Evolutionary conservation across 345 rosid species (phyloP), one percentile per base, ranked within the genome.

Genomic region (Dovyalis caffra): DNA sequence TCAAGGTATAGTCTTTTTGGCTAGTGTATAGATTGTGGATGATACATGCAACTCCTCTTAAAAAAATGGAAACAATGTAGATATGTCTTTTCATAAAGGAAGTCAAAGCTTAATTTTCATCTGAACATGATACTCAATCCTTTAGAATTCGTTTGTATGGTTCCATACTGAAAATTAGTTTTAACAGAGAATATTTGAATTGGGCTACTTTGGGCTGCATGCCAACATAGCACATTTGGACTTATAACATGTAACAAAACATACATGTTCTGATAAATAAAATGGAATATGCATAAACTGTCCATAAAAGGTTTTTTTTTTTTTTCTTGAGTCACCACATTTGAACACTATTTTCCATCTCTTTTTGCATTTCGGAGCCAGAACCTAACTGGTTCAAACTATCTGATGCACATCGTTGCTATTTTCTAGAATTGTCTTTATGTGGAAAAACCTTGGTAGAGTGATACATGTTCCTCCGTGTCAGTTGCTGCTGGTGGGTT

Each of bases 1-100:
- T 90, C 75, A 89, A 93, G 98, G 99, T 92, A 85, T 80, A 71
- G 23, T 23, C 35, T 68, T 82, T 66, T 75, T 15, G 14, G 56
- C 10, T 56, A 23, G 28, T 23, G 26, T 9, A 23, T 23, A 8
- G 61, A 23, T 56, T 23, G 25, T 56, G 61, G 61, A 56, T 56
- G 61, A 56, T 56, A 8, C 6, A 20, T 21, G 23, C 57, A 51
- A 21, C 20, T 51, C 10, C 10, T 20, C 23, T 51, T 1, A 51
- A 51, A 37, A 37, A 51, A 51, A 21, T 51, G 23, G 25, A 21
- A 51, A 51, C 57, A 56, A 11, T 9, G 28, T 25, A n/a, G 18
- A 14, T 20, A 60, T 26, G 8, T 29, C 23, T 29, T 23, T 60
- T 23, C 31, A 29, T 16, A 32, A 62, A n/a, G 35, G 66, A 7